Evolutionary conservation across 345 rosid species (phyloP).

Genomic region (Citrus cavaleriei): DNA sequence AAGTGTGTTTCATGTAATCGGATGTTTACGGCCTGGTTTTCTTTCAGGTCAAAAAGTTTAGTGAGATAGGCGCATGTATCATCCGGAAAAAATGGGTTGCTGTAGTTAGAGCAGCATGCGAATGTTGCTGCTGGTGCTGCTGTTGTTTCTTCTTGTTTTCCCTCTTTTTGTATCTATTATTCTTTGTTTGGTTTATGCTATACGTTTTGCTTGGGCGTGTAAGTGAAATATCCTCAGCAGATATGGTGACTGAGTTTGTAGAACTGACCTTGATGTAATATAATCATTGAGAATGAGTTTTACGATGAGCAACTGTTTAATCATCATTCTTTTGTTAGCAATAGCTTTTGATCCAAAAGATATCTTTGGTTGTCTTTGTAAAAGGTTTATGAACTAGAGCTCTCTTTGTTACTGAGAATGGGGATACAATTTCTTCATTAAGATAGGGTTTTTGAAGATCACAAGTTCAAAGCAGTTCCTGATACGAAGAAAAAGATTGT

Average conservation of each 20-base stretch:
- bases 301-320: background rate
- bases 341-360: background rate
- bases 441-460: no score
- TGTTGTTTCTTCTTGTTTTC: conserved; percentile 1
- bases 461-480: no score
- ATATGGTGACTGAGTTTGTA: conserved; percentile 18
- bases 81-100: conserved; percentile 17
- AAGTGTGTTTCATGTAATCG: conserved; percentile 10
- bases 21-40: conserved; percentile 18
- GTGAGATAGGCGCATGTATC: conserved; percentile 24
- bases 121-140: conserved; percentile 14
- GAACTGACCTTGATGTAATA: conserved; percentile 26
- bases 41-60: conserved; percentile 9
- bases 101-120: conserved; percentile 15
- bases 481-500: no score
- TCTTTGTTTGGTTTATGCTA: conserved; percentile 25
- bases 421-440: background rate
- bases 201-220: conserved; percentile 28
- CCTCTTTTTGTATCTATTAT: conserved; percentile 34
- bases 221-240: conserved; percentile 12
- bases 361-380: no score
- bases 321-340: background rate
- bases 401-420: no score
- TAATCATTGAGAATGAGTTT: conserved; percentile 18
- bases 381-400: no score